Base-by-base conservation (phyloP, 2,329 filamentous ascomycete genomes). In the Xylariaceae sp. region DNA sequence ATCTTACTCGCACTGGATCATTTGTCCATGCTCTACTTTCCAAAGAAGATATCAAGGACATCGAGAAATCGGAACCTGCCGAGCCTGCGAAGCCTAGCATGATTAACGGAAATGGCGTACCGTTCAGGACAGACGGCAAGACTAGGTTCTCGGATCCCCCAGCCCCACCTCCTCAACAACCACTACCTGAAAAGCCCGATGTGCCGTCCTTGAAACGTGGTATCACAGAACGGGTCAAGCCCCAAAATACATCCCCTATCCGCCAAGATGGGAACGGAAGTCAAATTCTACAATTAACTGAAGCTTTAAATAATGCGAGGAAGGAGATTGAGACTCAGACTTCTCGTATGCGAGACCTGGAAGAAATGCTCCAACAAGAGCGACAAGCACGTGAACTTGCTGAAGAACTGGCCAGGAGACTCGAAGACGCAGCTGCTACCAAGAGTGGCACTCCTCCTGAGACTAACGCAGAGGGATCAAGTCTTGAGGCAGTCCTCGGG, bases 141-240 rank as follows among this genome's bases (percentile, higher is more conserved):
- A 80, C 87, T 4, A 80, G 90, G 42, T 97, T 96, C 64, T 93
- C 88, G 1, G 91, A 96, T 47, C 92, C 92, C 40, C 92, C 92
- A 4, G 92, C 91, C 19, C 92, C 92, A 6, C 92, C 92, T 21
- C 92, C 92, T 22, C 90, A 95, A 56, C 91, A 95, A 57, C 92
- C 92, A 12, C 73, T 97, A 5, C 92, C 92, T 1, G 91, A 96
- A 63, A 96, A 96, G 64, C 92, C 92, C 0, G 89, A 95, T 65
- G 80, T 77, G 0, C 80, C 83, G 0, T 80, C 88, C 1, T 67
- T 95, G 22, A 90, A 88, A 62, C 80, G 90, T 44, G 77, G 76
- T 4, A 82, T 87, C 21, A 91, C 86, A 0, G 89, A 95, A 54
- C 82, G 85, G 45, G 77, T 85, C 7, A 88, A 84, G 61, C 70